Evolutionary conservation across 768 basidiomycete species (phyloP).

Genomic region (Trametes cubensis): DNA sequence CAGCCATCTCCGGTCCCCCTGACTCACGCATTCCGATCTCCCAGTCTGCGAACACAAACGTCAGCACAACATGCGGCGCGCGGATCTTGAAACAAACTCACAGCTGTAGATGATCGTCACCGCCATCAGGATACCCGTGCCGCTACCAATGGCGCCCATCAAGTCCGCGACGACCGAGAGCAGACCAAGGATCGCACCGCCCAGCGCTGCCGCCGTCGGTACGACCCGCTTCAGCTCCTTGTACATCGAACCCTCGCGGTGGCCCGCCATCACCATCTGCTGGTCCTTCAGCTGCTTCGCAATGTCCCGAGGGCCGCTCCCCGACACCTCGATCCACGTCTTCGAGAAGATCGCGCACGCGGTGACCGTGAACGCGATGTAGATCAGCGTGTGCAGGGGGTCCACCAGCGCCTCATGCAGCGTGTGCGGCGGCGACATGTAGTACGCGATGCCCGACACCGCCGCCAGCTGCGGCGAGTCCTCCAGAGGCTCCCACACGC

Average conservation of each 20-base stretch:
- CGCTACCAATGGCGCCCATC: constrained; percentile 94
- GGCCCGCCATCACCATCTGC: constrained; percentile 89
- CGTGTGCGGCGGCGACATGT: constrained; percentile 98
- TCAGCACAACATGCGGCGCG: not conserved
- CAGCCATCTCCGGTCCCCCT: constrained; percentile 81
- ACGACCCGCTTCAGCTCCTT: constrained; percentile 98
- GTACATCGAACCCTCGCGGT: constrained; percentile 98
- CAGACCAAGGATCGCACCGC: constrained; percentile 94
- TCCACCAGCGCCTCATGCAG: constrained; percentile 85
- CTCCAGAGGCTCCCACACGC: constrained; percentile 98
- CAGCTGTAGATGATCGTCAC: constrained; percentile 94
- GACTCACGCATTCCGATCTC: constrained; percentile 93
- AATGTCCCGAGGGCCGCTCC: constrained; percentile 92
- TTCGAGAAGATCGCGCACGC: constrained; percentile 98
- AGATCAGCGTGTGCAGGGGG: constrained; percentile 90
- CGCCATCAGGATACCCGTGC: constrained; percentile 96
- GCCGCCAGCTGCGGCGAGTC: constrained; percentile 92
- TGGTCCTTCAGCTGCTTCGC: constrained; percentile 99
- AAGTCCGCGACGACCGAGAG: constrained; percentile 91
- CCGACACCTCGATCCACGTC: constrained; percentile 99
- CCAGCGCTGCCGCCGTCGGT: constrained; percentile 95
- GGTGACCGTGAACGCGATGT: constrained; percentile 89
- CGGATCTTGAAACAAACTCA: constrained; percentile 28
- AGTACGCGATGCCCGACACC: constrained; percentile 91
- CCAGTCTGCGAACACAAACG: constrained; percentile 62